These are phyloP conservation scores for Citrus sp. DNA, from an alignment of 345 rosid species.

Conservation along the genomic window DNA sequence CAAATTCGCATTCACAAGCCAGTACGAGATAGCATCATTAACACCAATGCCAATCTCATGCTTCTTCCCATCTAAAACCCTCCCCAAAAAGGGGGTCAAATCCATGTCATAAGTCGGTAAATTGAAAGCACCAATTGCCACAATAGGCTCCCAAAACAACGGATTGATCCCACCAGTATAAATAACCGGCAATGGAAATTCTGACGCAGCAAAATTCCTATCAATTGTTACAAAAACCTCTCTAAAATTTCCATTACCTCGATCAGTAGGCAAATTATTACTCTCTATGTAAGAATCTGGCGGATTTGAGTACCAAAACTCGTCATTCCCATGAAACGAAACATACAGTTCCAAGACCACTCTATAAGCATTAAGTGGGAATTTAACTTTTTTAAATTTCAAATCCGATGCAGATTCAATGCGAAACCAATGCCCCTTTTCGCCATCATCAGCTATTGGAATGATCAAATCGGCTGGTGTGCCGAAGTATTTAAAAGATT, in stretches of 20 bases:
- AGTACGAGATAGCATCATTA: slow-evolving; percentile 53
- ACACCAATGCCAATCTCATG: slow-evolving; percentile 63
- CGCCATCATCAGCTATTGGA: slow-evolving; percentile 43
- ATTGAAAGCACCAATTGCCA: slow-evolving; percentile 70
- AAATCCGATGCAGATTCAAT: slow-evolving; percentile 50
- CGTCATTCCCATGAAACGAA: slow-evolving; percentile 83
- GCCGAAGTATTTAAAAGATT: slow-evolving; percentile 14
- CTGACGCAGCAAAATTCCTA: slow-evolving; percentile 64
- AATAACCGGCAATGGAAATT: slow-evolving; percentile 71
- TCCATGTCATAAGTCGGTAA: slow-evolving; percentile 78
- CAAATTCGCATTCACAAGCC: slow-evolving; percentile 85
- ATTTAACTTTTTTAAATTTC: slow-evolving; percentile 34
- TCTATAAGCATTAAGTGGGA: slow-evolving; percentile 59
- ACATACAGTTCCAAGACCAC: slow-evolving; percentile 62
- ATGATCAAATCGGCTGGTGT: slow-evolving; percentile 68
- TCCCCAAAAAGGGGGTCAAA: slow-evolving; percentile 66
- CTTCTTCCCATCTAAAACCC: slow-evolving; percentile 51
- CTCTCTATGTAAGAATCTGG: slow-evolving; percentile 55
- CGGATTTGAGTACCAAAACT: slow-evolving; percentile 95
- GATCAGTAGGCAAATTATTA: slow-evolving; percentile 53
- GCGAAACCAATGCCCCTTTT: slow-evolving; percentile 62
- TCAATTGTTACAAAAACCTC: slow-evolving; percentile 71
- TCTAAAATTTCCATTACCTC: slow-evolving; percentile 71
- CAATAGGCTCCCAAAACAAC: slow-evolving; percentile 78
- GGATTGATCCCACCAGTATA: slow-evolving; percentile 90